phyloP scores from a whole-genome alignment of 2,329 filamentous ascomycete genomes.

The Diaporthe destruens region DNA sequence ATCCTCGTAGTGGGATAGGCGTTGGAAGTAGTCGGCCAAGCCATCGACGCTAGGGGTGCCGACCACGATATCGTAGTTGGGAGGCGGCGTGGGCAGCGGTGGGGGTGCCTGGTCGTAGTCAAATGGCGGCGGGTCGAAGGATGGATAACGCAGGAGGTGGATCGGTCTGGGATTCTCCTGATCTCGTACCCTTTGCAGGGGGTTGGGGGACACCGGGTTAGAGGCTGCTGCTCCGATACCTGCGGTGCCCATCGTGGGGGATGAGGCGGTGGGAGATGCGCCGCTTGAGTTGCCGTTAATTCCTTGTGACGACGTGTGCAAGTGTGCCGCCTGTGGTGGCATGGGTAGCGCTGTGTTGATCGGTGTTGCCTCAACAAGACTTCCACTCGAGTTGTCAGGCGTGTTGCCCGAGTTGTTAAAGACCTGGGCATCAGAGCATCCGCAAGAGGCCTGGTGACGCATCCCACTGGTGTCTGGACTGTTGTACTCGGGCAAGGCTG shows the following conservation, averaged over 20 bases:
- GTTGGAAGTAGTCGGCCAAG: constrained; percentile 87
- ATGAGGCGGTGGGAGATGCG: constrained; percentile 14
- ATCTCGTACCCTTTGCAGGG: constrained; percentile 52
- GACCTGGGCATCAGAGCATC: constrained; percentile 65
- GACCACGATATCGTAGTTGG: constrained; percentile 84
- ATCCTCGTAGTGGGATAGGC: constrained; percentile 79
- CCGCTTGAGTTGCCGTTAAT: constrained; percentile 38
- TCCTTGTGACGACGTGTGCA: constrained; percentile 50
- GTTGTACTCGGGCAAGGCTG: constrained; percentile 82
- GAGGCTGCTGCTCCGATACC: constrained; percentile 41
- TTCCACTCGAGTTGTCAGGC: constrained; percentile 73
- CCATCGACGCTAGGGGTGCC: constrained; percentile 76
- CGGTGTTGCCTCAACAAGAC: constrained; percentile 53
- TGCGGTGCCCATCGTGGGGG: constrained; percentile 42
- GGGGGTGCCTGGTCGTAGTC: constrained; percentile 84
- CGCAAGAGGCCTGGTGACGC: constrained; percentile 62
- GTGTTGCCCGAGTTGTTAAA: constrained; percentile 70
- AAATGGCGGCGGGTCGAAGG: constrained; percentile 89
- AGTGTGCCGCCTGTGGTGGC: constrained; percentile 69
- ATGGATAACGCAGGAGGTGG: constrained; percentile 84
- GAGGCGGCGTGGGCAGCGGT: constrained; percentile 79
- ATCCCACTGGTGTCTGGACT: constrained; percentile 66
- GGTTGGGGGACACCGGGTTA: constrained; percentile 47
- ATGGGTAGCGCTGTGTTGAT: constrained; percentile 54
- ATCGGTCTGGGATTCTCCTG: constrained; percentile 74